Evolutionary conservation across 768 basidiomycete species (phyloP), one percentile per base, ranked within the genome.

Genomic region (Macrolepiota dolichaula): DNA sequence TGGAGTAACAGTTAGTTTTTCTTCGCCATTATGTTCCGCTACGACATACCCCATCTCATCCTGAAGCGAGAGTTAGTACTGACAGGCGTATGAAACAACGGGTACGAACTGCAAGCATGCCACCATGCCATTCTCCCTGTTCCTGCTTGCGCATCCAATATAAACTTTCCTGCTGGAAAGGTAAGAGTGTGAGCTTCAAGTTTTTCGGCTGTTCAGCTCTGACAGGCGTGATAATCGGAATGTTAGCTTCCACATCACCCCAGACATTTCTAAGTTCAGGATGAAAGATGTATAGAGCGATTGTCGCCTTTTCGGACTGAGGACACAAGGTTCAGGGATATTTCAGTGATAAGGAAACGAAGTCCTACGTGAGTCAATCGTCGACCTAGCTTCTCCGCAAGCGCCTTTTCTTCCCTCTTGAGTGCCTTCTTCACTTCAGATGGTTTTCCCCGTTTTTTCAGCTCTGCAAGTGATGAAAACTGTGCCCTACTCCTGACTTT

Each of bases 141-240:
- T 99, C 97, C 76, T 98, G 97, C 69, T 92, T 82, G 66, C 85
- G 84, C 94, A 99, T 96, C 97, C 97, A 99, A 68, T 79, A 88
- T 64, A 99, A 77, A 74, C 92, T 94, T 75, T 99, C 97, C 55
- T 84, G 85, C 72, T 99, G 97, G 83, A 98, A 99, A 0, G 96
- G 96, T 37, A 99, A 78, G 3, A 99, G 82, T 0, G 83, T 86
- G 53, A 92, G 82, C 71, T 94, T 96, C 62, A 98, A 77, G n/a
- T 86, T 87, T 1, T 75, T 77, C 1, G 97, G 96, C 60, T 96
- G 95, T 29, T 83, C 82, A 51, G 89, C 91, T 67, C 85, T 84
- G 54, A 83, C 74, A 1, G 94, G 93, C 32, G 79, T 74, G 59
- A 85, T 76, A 50, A 89, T 77, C 1, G 83, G 79, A 57, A 89